phyloP scores from a whole-genome alignment of 2,329 filamentous ascomycete species.

The Botryotinia convoluta region DNA sequence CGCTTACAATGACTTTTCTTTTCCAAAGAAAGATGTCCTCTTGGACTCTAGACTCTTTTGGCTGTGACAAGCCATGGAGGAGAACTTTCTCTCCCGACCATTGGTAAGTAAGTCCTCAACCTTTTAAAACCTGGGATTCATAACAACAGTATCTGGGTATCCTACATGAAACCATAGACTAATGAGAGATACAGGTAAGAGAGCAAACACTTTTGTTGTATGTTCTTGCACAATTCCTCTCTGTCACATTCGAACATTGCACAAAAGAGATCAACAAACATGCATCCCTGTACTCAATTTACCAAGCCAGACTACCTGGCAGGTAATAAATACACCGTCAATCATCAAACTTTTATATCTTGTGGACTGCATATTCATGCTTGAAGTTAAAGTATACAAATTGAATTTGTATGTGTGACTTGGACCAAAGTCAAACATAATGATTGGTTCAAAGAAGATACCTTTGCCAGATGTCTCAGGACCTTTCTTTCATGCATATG shows the following conservation, averaged over 20 bases:
- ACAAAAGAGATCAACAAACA: background rate
- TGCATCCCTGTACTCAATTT: background rate
- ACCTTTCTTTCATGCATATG: background rate
- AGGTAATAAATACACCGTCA: background rate
- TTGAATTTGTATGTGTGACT: background rate
- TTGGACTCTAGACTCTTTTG: background rate
- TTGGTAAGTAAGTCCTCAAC: background rate
- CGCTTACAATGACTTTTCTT: slow-evolving; percentile 2
- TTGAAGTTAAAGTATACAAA: background rate
- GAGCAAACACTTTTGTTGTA: background rate
- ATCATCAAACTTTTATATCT: background rate
- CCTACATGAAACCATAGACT: background rate
- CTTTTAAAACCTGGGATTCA: background rate
- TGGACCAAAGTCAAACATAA: background rate
- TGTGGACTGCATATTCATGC: background rate
- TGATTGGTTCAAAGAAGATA: background rate
- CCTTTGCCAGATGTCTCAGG: background rate
- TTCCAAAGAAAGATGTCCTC: background rate
- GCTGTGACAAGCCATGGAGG: background rate
- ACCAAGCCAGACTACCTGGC: background rate
- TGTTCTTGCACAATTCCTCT: background rate
- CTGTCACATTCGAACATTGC: background rate
- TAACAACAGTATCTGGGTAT: too few relatives aligned
- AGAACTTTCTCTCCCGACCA: background rate
- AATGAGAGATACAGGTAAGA: background rate